Evolutionary conservation across 768 basidiomycete genomes (phyloP).

Genomic region (Coprinellus micaceus): DNA sequence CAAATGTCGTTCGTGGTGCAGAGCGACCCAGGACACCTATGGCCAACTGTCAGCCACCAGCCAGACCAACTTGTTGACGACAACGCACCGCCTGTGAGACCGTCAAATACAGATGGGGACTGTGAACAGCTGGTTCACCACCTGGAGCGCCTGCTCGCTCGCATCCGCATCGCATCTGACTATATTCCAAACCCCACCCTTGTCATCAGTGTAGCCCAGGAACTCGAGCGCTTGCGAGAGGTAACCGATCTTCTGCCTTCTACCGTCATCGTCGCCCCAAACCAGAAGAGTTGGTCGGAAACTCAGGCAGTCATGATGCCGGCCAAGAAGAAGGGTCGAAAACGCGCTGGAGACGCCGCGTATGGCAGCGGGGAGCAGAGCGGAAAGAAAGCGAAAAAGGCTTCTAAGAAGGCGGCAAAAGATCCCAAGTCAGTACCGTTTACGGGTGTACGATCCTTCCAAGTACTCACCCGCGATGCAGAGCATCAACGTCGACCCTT

Average conservation of each 20-base stretch:
- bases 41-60: not conserved
- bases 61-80: not conserved
- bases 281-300: not conserved
- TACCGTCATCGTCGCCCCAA: not conserved
- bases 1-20: not conserved
- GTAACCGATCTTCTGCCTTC: not conserved
- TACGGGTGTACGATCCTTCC: too few species aligned
- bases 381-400: conserved; percentile 1
- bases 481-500: too few species aligned
- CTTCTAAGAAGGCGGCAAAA: too few species aligned
- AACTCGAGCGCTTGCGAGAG: too few species aligned
- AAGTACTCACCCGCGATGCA: too few species aligned
- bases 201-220: too few species aligned
- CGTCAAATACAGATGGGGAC: too few species aligned
- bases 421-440: too few species aligned
- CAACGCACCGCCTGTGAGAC: not conserved
- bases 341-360: not conserved
- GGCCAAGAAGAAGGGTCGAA: not conserved
- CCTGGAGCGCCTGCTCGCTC: not conserved
- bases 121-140: not conserved
- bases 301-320: not conserved
- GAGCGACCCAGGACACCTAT: not conserved
- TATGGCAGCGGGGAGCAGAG: not conserved
- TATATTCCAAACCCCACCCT: not conserved
- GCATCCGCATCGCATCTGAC: not conserved